Percentiles rank a stretch among this genome's conserved stretches.
Evolutionary conservation across 2,329 filamentous ascomycete genomes (phyloP).

Genomic region (Aspergillus ibericus): DNA sequence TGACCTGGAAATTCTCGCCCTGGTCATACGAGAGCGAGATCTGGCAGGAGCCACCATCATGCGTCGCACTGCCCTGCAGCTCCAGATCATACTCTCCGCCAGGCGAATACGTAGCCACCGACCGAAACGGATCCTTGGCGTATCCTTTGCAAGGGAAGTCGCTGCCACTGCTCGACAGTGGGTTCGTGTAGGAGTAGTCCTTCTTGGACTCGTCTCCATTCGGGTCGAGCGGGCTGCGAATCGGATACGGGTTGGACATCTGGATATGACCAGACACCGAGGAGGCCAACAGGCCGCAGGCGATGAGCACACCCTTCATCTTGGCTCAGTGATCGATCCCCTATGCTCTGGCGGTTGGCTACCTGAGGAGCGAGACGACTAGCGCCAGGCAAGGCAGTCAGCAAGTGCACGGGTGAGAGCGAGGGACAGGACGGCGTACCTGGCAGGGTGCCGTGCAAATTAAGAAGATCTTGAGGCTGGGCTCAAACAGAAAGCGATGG

Average conservation of each 20-base stretch:
- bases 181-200: conserved; percentile 72
- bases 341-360: neutral
- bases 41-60: conserved; percentile 75
- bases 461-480: too few species aligned
- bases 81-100: conserved; percentile 65
- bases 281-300: conserved; percentile 34
- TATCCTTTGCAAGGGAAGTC: conserved; percentile 79
- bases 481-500: too few species aligned
- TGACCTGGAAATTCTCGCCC: conserved; percentile 68
- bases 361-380: neutral
- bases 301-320: conserved; percentile 36
- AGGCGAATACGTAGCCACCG: conserved; percentile 62
- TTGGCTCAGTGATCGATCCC: neutral
- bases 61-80: conserved; percentile 62
- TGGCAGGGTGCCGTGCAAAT: too few species aligned
- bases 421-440: too few species aligned
- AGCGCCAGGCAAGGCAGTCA: neutral
- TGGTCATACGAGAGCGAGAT: conserved; percentile 72
- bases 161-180: conserved; percentile 58
- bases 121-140: conserved; percentile 51
- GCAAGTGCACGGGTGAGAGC: neutral
- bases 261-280: conserved; percentile 53
- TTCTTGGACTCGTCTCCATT: conserved; percentile 46
- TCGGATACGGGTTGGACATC: conserved; percentile 55
- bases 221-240: conserved; percentile 53